Percentiles rank a stretch among this genome's conserved stretches.
Conservation (phyloP, 257 asterid genomes). For the Dorcoceras hygrometricum region DNA sequence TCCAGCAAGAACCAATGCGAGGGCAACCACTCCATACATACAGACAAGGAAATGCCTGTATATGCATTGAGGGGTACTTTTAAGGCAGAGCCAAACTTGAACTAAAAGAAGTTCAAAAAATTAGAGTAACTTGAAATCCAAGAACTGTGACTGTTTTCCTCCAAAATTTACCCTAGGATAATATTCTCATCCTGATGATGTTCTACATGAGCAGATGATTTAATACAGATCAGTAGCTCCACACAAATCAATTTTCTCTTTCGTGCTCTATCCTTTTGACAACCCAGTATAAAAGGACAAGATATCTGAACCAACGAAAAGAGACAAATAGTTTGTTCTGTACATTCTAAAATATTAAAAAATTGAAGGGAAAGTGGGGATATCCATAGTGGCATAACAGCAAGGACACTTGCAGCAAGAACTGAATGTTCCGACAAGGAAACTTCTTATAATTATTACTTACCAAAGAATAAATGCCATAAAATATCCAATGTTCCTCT, state of each 20-base stretch:
- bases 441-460: conserved; percentile 31
- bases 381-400: neutral
- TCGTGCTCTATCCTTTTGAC: neutral
- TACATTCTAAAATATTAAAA: neutral
- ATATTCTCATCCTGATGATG: neutral
- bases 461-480: conserved; percentile 94
- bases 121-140: conserved; percentile 12
- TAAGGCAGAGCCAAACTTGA: conserved; percentile 20
- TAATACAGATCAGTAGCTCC: neutral
- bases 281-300: neutral
- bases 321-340: neutral
- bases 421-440: conserved; percentile 7
- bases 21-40: conserved; percentile 69
- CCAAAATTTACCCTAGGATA: neutral
- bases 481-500: conserved; percentile 91
- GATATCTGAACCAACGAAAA: neutral
- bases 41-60: conserved; percentile 96
- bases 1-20: conserved; percentile 79
- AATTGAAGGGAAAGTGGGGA: conserved; percentile 2
- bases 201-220: neutral
- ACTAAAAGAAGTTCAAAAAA: conserved; percentile 3
- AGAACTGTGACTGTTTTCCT: neutral
- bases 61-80: conserved; percentile 23
- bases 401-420: conserved; percentile 14
- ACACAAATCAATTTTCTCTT: neutral